phyloP scores from a whole-genome alignment of 2,329 filamentous ascomycete species.

The Phyllosticta ampelicida region DNA sequence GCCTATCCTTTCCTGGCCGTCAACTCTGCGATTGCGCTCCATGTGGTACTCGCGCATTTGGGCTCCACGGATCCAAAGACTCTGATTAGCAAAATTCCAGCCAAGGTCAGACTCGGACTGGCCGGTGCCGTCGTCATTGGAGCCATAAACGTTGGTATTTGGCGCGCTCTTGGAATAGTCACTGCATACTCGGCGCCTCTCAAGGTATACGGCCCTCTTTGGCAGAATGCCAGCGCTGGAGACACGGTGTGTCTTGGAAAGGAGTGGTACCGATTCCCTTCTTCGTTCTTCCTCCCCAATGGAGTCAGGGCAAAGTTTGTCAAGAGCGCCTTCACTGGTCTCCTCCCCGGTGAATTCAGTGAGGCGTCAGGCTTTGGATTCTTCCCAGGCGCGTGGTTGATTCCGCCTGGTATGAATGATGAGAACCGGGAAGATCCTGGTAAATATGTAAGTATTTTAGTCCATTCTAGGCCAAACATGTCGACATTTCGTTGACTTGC shows the following conservation, averaged over 20 bases:
- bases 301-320: constrained; percentile 80
- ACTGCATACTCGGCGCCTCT: constrained; percentile 76
- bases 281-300: constrained; percentile 80
- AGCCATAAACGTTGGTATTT: constrained; percentile 54
- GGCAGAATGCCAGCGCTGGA: constrained; percentile 43
- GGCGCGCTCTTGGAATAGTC: constrained; percentile 66
- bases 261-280: constrained; percentile 97
- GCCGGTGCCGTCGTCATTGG: constrained; percentile 52
- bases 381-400: constrained; percentile 74
- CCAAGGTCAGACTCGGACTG: constrained; percentile 56
- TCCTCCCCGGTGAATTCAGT: constrained; percentile 83
- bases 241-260: constrained; percentile 82
- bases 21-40: constrained; percentile 75
- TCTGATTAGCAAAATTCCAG: constrained; percentile 60
- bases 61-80: constrained; percentile 59
- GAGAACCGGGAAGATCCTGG: constrained; percentile 73
- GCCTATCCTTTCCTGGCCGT: constrained; percentile 83
- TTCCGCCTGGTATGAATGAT: constrained; percentile 81
- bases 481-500: constrained; percentile 12
- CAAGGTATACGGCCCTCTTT: constrained; percentile 56
- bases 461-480: neutral
- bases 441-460: constrained; percentile 59
- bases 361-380: constrained; percentile 62
- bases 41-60: constrained; percentile 66
- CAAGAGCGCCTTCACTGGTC: constrained; percentile 76